Conservation (phyloP, 176 grass and related monocot genomes). For the Secale cereale region DNA sequence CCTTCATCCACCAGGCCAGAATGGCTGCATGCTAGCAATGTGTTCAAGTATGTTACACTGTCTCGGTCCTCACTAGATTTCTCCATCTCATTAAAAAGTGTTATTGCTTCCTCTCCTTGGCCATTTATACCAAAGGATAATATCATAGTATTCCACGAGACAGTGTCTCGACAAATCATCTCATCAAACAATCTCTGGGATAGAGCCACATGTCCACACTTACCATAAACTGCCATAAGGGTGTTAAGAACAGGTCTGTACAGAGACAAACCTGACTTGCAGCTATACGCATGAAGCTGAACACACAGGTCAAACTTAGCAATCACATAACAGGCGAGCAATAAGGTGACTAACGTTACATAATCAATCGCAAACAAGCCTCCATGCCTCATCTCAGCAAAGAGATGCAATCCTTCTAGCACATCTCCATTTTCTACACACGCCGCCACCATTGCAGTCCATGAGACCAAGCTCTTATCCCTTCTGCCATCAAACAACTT, state of each 20-base stretch:
- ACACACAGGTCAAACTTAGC: slow-evolving; percentile 50
- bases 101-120: slow-evolving; percentile 50
- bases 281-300: slow-evolving; percentile 66
- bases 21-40: slow-evolving; percentile 69
- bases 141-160: slow-evolving; percentile 81
- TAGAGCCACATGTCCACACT: slow-evolving; percentile 55
- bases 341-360: slow-evolving; percentile 49
- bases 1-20: slow-evolving; percentile 59
- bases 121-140: slow-evolving; percentile 69
- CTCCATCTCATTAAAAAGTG: slow-evolving; percentile 56
- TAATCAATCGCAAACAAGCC: slow-evolving; percentile 46
- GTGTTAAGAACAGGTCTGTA: slow-evolving; percentile 52
- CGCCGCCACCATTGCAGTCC: slow-evolving; percentile 65
- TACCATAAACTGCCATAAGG: slow-evolving; percentile 73
- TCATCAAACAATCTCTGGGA: slow-evolving; percentile 58
- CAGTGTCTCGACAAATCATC: slow-evolving; percentile 41
- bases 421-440: slow-evolving; percentile 55
- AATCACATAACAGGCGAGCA: slow-evolving; percentile 54
- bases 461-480: slow-evolving; percentile 71
- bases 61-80: slow-evolving; percentile 42
- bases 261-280: slow-evolving; percentile 54
- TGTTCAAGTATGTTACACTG: slow-evolving; percentile 65
- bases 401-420: slow-evolving; percentile 53
- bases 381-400: slow-evolving; percentile 55
- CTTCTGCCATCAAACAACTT: slow-evolving; percentile 42